Evolutionary conservation across 257 asterid genomes (phyloP).

Genomic region (Voacanga thouarsii): DNA sequence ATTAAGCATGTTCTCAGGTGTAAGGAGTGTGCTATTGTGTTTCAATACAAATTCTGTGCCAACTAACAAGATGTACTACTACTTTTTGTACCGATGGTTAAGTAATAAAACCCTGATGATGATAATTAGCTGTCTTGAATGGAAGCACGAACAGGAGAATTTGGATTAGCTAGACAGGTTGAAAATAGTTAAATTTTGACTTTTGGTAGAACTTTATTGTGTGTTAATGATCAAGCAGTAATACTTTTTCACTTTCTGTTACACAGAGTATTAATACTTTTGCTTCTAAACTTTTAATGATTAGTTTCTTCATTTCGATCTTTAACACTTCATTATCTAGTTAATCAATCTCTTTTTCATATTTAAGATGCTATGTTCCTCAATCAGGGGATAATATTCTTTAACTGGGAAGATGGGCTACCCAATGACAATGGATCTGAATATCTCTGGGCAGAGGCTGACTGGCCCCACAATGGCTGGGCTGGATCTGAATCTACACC

Average conservation of each 20-base stretch:
- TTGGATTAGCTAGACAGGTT: background rate
- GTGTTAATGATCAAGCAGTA: background rate
- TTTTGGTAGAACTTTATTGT: background rate
- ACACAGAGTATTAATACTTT: background rate
- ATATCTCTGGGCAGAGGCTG: conserved; percentile 86
- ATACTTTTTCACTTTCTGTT: too few species aligned
- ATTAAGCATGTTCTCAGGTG: background rate
- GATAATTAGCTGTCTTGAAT: too few species aligned
- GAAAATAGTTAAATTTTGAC: background rate
- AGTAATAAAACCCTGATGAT: background rate
- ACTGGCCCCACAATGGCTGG: conserved; percentile 96
- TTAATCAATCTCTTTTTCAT: background rate
- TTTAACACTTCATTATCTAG: background rate
- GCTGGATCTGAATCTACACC: conserved; percentile 75
- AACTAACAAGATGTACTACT: background rate
- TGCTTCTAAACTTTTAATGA: background rate
- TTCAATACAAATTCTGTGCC: background rate
- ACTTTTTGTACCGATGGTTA: background rate
- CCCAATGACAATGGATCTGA: conserved; percentile 48
- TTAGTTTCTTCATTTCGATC: background rate
- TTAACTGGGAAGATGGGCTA: conserved; percentile 78
- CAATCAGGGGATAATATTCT: conserved; percentile 79
- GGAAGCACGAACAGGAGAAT: background rate
- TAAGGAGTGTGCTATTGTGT: background rate
- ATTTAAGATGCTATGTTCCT: conserved; percentile 5